These are phyloP conservation scores for Oxytropis ochrocephala DNA, from an alignment of 306 rosid genomes.

Conservation along the genomic window DNA sequence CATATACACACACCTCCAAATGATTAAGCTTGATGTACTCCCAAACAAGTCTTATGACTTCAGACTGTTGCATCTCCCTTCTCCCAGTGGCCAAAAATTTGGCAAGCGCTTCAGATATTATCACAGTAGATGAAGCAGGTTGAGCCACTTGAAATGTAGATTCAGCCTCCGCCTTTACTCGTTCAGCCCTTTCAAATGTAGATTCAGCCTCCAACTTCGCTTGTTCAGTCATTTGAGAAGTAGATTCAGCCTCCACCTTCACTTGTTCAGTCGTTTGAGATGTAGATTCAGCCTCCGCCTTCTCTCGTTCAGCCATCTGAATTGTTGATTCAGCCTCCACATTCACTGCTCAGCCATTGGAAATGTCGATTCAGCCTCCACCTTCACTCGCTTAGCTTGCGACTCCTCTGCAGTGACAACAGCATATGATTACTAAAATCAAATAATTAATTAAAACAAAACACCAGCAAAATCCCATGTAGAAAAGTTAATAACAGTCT, in stretches of 20 bases:
- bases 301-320: conserved; percentile 47
- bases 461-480: not conserved
- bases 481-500: not conserved
- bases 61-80: conserved; percentile 70
- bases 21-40: conserved; percentile 62
- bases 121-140: conserved; percentile 34
- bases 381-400: conserved; percentile 55
- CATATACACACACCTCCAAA: conserved; percentile 52
- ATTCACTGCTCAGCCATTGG: conserved; percentile 42
- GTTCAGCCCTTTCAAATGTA: conserved; percentile 42
- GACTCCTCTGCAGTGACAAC: conserved; percentile 40
- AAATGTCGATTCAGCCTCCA: conserved; percentile 39
- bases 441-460: not conserved
- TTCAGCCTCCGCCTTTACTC: conserved; percentile 47
- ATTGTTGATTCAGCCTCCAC: conserved; percentile 39
- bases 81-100: conserved; percentile 53
- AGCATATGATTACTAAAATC: not conserved
- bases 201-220: conserved; percentile 46
- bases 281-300: conserved; percentile 44
- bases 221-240: conserved; percentile 47
- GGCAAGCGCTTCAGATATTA: conserved; percentile 73
- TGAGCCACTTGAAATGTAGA: conserved; percentile 35
- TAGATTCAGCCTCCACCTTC: conserved; percentile 47
- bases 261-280: conserved; percentile 44
- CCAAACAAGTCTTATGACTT: conserved; percentile 64